Evolutionary conservation across 192 early-diverging fungal genomes (phyloP), one percentile per base, ranked within the genome.

Genomic region (Kappamyces sp.): DNA sequence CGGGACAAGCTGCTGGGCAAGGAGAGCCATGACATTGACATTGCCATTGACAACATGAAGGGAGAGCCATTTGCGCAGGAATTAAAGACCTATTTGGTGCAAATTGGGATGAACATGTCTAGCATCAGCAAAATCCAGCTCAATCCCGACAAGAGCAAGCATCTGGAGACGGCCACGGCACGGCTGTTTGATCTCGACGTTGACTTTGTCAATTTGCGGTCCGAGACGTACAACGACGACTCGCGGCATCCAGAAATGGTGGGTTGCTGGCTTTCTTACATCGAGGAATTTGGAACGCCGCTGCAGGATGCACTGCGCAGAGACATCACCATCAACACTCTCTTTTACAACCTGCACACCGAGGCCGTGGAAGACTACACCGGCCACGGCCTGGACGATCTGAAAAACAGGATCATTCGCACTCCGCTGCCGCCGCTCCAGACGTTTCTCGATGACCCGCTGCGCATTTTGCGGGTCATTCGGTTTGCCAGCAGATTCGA

Each of bases 311-410:
- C 97, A 3, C 68, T 82, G 49, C 86, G 97, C 0, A 80, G 97
- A n/a, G 97, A 99, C 68, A 92, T 86, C 8, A 99, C 97, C 31
- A 94, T 99, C 67, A 99, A 99, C 62, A 86, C 93, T 9, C 75
- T 99, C 48, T 96, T 99, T 55, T 99, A 93, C 74, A 99, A 99
- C 70, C 80, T 99, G 8, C 85, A 90, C 58, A 90, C 91, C 0
- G 54, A 68, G 1, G 4, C 69, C 37, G 87, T 97, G 5, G 94
- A 97, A 74, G 94, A 97, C 69, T 92, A 85, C 55, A 94, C 90
- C 2, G 72, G 75, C n/a, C 36, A 75, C 63, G 93, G 96, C 12
- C 49, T 95, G 1, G 46, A 66, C 1, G 96, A 99, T 65, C 66
- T 99, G 53, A 44, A 47, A 3, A 55, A 71, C 5, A 86, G 90